These are phyloP conservation scores for Cutaneotrichosporon daszewskae DNA, from an alignment of 1,284 basidiomycete species.

Conservation along the genomic window DNA sequence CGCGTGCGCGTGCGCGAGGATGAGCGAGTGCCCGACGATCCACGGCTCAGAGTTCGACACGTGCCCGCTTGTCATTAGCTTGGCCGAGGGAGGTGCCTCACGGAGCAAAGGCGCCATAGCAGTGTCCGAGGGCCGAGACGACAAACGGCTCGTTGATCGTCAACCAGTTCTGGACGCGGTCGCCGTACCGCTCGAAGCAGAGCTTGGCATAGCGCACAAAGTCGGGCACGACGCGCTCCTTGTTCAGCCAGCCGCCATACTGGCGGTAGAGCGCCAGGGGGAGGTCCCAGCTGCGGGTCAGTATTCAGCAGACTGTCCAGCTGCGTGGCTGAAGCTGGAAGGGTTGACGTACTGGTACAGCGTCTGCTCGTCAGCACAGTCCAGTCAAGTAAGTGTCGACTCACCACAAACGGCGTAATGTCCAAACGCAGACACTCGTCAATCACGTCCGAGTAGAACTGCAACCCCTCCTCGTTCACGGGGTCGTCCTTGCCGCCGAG, in stretches of 20 bases:
- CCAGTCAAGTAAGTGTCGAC: constrained; percentile 24
- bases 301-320: background rate
- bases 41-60: constrained; percentile 64
- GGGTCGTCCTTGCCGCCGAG: constrained; percentile 60
- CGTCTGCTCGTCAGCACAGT: constrained; percentile 49
- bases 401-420: constrained; percentile 64
- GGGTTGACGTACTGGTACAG: constrained; percentile 63
- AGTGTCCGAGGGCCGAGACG: constrained; percentile 61
- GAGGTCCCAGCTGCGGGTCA: constrained; percentile 57
- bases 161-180: constrained; percentile 66
- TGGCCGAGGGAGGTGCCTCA: background rate
- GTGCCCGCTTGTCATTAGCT: constrained; percentile 35
- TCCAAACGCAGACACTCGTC: constrained; percentile 45
- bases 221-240: constrained; percentile 59
- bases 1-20: constrained; percentile 64
- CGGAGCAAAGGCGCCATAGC: constrained; percentile 14
- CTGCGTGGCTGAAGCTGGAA: no score
- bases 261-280: constrained; percentile 63
- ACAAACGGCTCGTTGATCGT: constrained; percentile 68
- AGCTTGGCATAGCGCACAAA: constrained; percentile 62
- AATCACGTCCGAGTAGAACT: constrained; percentile 32
- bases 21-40: constrained; percentile 64
- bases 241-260: constrained; percentile 61
- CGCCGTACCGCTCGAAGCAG: constrained; percentile 67
- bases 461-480: constrained; percentile 62